Base-by-base conservation (phyloP, 352 stramenopile species). In the Peronosclerospora sorghi region DNA sequence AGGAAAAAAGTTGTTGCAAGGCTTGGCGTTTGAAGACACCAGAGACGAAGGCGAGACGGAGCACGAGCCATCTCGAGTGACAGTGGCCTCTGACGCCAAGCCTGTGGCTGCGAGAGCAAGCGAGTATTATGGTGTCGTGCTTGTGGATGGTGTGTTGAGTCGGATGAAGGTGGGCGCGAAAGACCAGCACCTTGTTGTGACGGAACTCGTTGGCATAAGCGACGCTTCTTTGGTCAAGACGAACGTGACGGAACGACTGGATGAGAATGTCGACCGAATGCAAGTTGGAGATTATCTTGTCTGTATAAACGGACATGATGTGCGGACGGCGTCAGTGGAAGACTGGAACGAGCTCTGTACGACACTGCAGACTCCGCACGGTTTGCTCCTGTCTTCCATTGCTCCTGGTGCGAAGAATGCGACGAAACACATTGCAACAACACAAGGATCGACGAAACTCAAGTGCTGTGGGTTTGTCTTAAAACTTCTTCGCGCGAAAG, bases 401-500 rank as follows among this genome's bases (percentile, higher is more conserved):
- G 18, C 49, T 9, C 73, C 73, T 36, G 44, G 51, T 1, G 32
- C 51, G 5, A 85, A 81, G 36, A 59, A 62, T 17, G 20, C 54
- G 1, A 38, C 72, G 36, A 83, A 82, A 36, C 66, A 86, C 20
- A 73, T 85, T 35, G 44, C 74, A 23, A 84, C 68, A 23, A 85
- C 69, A 0, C 52, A 68, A 23, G 77, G 57, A 14, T 64, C 68
- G 8, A 74, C 61, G 10, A 77, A 76, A 35, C 51, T 87, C 4
- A 86, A 84, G 40, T 51, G 68, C 14, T 89, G 77, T 57, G 69
- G 46, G 14, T 74, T 86, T 32, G 73, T 86, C 0, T 53, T 89
- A 2, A 86, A 89, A 40, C 54, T 89, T 39, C 51, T 89, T 39
- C 74, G 77, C 26, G 61, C 66, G 1, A 92, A 92, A 65, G 77